A percentile compares a stretch with the other conserved stretches of the same genome.
Conservation (phyloP, 2,329 filamentous ascomycete genomes). For the Graphium sp. region DNA sequence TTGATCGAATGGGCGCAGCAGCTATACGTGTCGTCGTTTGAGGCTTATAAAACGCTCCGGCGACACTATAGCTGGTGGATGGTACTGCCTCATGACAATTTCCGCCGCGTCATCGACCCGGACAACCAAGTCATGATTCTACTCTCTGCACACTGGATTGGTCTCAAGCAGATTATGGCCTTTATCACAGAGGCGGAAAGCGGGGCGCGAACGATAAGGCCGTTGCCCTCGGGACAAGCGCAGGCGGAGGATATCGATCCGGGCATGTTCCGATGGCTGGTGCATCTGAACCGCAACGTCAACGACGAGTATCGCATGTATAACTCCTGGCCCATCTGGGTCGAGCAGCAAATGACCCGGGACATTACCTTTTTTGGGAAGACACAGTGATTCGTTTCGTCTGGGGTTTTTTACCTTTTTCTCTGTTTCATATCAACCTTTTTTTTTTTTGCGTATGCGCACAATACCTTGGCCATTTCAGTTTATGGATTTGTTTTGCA, state of each 20-base stretch:
- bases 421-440: background rate
- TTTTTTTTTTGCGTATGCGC: background rate
- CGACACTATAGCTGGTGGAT: conserved; percentile 41
- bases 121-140: conserved; percentile 26
- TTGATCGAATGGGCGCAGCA: conserved; percentile 29
- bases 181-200: conserved; percentile 24
- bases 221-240: conserved; percentile 7
- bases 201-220: conserved; percentile 13
- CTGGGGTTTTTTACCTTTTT: background rate
- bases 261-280: conserved; percentile 32
- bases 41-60: conserved; percentile 31
- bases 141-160: conserved; percentile 36
- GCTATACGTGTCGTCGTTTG: conserved; percentile 32
- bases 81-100: conserved; percentile 32
- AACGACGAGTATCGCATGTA: conserved; percentile 24
- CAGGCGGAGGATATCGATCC: conserved; percentile 17
- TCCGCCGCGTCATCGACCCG: conserved; percentile 30
- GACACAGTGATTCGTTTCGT: background rate
- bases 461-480: too few relatives aligned
- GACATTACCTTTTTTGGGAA: conserved; percentile 28
- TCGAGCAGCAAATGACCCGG: conserved; percentile 27
- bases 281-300: conserved; percentile 28
- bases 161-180: conserved; percentile 35
- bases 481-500: too few relatives aligned
- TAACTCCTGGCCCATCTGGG: conserved; percentile 37